Evolutionary conservation across 768 basidiomycete genomes (phyloP), one percentile per base, ranked within the genome.

Genomic region (Serendipita indica): DNA sequence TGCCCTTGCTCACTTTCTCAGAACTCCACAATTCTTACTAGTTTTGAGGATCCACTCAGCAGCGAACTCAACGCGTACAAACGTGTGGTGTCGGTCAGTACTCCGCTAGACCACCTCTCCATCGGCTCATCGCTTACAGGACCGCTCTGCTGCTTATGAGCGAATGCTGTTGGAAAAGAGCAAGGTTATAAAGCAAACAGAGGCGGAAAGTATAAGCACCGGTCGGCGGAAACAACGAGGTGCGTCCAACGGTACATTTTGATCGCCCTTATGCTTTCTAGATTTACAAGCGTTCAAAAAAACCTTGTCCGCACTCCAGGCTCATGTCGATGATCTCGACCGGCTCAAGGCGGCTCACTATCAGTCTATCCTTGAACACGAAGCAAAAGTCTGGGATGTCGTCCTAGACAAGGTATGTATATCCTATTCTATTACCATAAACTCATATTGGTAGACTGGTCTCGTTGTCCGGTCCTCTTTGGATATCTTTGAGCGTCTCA

Each of bases 341-440:
- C 80, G 80, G 58, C 73, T 97, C 59, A 94, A 93, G 67, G 79
- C 74, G 5, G 75, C 78, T 4, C 90, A 97, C 71, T 93, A 97
- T 65, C 79, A 84, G 62, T 84, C 90, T 64, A 90, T 94, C 57
- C 72, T 91, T 54, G 87, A 89, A 60, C 91, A 92, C 64, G 92
- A 96, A 71, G 89, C 93, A 64, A 84, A 94, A 69, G 85, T 90
- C n/a, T 97, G 93, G 93, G 82, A 92, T 64, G 79, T 81, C 13
- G 89, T 94, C 3, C 82, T 93, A 67, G 80, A 76, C 62, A 94
- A 93, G 75, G 86, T 86, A 63, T 33, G 69, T 63, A n/a, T 25
- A 56, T n/a, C 16, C 41, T 30, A 60, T 61, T 41, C 13, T 10
- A 6, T 33, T 13, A 6, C n/a, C n/a, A 16, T 37, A 41, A 22